Conservation (phyloP, 2,329 filamentous ascomycete species). For the Colletotrichum sp. region DNA sequence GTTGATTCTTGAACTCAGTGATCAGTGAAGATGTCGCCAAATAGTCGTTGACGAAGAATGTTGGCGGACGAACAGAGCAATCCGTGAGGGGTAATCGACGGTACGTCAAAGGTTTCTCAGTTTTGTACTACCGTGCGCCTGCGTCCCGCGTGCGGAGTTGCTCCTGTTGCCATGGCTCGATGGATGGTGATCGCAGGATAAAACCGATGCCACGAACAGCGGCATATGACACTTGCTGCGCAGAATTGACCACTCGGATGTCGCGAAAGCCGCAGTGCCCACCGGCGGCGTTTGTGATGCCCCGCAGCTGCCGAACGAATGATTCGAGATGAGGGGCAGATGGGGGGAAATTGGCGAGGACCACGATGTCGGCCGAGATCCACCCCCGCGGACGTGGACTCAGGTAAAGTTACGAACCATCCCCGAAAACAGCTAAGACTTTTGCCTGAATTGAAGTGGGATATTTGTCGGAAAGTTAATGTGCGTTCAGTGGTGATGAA, state of each 20-base stretch:
- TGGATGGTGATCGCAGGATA: not conserved
- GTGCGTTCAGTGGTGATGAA: not conserved
- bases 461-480: not conserved
- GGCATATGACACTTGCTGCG: not conserved
- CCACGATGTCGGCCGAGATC: not conserved
- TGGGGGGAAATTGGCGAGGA: not conserved
- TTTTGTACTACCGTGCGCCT: not conserved
- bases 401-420: not conserved
- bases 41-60: not conserved
- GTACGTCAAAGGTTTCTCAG: not conserved
- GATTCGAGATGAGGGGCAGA: not conserved
- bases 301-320: not conserved
- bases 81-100: not conserved
- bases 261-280: constrained; percentile 11
- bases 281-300: not conserved
- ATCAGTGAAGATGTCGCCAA: not conserved
- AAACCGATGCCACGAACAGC: not conserved
- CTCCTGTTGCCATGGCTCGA: constrained; percentile 6
- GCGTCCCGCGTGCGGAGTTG: constrained; percentile 4
- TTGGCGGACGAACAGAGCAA: not conserved
- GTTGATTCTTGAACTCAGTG: not conserved
- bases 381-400: not conserved
- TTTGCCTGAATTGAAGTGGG: not conserved
- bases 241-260: constrained; percentile 9
- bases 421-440: not conserved